Evolutionary conservation across 2,329 filamentous ascomycete species (phyloP).

Genomic region (Trichoderma afroharzianum): DNA sequence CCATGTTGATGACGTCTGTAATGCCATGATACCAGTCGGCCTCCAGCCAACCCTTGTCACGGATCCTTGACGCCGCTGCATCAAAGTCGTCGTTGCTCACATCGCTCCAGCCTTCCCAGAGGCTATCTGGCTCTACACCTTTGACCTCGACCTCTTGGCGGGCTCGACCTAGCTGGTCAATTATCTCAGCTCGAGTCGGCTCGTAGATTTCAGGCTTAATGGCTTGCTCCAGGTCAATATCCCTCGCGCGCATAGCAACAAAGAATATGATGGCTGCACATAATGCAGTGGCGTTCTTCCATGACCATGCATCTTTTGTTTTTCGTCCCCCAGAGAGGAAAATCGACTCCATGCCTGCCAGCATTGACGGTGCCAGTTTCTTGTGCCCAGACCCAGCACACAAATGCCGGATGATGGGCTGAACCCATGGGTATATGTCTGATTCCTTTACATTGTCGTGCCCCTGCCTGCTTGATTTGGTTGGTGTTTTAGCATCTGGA

Average conservation of each 20-base stretch:
- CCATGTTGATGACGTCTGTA: slow-evolving; percentile 46
- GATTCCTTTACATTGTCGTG: slow-evolving; percentile 29
- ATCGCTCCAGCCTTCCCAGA: slow-evolving; percentile 52
- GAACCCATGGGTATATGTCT: slow-evolving; percentile 62
- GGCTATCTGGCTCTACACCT: slow-evolving; percentile 43
- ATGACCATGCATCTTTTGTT: slow-evolving; percentile 47
- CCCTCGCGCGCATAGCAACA: slow-evolving; percentile 49
- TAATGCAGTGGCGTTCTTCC: slow-evolving; percentile 49
- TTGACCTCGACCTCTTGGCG: slow-evolving; percentile 39
- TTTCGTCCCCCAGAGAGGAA: slow-evolving; percentile 40
- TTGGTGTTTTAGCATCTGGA: slow-evolving; percentile 34
- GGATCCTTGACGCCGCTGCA: slow-evolving; percentile 56
- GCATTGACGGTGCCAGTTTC: slow-evolving; percentile 65
- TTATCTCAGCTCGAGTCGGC: slow-evolving; percentile 42
- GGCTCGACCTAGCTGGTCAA: slow-evolving; percentile 40
- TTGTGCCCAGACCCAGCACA: slow-evolving; percentile 57
- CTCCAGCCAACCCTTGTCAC: slow-evolving; percentile 53
- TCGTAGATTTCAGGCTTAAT: slow-evolving; percentile 45
- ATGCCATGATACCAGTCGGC: slow-evolving; percentile 63
- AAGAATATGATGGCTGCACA: slow-evolving; percentile 60
- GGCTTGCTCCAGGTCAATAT: slow-evolving; percentile 36
- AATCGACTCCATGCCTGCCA: slow-evolving; percentile 66
- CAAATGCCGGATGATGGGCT: slow-evolving; percentile 62
- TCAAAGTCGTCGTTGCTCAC: slow-evolving; percentile 56
- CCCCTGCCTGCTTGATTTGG: slow-evolving; percentile 39